phyloP scores from a whole-genome alignment of 1,284 basidiomycete species.

The Ustilago loliicola region DNA sequence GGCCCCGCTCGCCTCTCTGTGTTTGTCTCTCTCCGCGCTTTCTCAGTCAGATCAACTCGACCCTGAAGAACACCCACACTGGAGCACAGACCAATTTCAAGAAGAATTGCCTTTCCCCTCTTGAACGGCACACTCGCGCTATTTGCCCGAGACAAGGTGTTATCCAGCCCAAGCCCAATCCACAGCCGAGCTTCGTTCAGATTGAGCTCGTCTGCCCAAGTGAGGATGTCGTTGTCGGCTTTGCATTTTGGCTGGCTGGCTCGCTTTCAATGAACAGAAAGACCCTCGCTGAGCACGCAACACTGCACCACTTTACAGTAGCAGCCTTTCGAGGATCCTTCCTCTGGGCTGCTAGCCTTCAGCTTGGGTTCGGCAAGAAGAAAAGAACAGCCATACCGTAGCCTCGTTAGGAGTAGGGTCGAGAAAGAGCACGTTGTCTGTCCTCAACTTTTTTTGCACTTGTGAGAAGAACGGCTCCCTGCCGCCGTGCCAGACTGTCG shows the following conservation, averaged over 20 bases:
- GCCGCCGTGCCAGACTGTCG: constrained; percentile 24
- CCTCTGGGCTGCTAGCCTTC: neutral
- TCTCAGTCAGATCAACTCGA: constrained; percentile 3
- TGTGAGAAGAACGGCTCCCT: constrained; percentile 10
- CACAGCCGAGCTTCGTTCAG: neutral
- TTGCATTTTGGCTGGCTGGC: constrained; percentile 7
- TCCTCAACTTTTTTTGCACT: neutral
- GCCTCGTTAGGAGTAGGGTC: neutral
- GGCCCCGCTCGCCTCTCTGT: constrained; percentile 14
- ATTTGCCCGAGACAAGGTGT: constrained; percentile 17
- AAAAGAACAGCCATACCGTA: neutral
- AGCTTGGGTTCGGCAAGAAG: neutral
- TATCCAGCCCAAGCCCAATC: neutral
- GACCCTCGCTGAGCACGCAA: constrained; percentile 13
- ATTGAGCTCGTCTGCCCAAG: neutral
- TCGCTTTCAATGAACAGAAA: neutral
- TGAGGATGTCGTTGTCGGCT: constrained; percentile 5
- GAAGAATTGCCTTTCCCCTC: constrained; percentile 23
- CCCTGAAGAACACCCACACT: constrained; percentile 18
- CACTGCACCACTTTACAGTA: constrained; percentile 9
- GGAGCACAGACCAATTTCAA: constrained; percentile 47
- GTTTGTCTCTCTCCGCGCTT: neutral
- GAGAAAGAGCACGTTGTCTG: constrained; percentile 20
- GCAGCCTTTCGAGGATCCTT: neutral
- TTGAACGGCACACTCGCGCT: constrained; percentile 34